Conservation (phyloP, 768 basidiomycete species). For the Cystobasidium onofrii region DNA sequence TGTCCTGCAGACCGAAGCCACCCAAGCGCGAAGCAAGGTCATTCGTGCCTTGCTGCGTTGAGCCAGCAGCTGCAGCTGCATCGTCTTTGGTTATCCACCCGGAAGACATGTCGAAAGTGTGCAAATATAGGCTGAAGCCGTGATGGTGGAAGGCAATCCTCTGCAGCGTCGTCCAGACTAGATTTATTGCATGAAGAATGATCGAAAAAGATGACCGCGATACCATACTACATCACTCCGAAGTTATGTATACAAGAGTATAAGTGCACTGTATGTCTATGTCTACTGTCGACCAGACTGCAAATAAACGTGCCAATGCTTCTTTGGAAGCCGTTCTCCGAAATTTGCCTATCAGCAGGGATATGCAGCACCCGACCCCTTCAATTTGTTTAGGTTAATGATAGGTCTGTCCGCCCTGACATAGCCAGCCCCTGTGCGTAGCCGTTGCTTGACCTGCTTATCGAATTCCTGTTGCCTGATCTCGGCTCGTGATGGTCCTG, state of each 20-base stretch:
- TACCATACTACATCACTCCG: no score
- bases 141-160: background rate
- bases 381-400: slow-evolving; percentile 13
- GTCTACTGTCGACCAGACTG: no score
- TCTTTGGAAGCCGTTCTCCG: no score
- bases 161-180: background rate
- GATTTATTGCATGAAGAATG: background rate
- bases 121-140: background rate
- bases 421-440: slow-evolving; percentile 29
- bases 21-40: slow-evolving; percentile 20
- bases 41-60: background rate
- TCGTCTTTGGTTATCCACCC: background rate
- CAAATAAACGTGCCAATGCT: no score
- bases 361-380: slow-evolving; percentile 5
- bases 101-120: background rate
- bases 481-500: slow-evolving; percentile 50
- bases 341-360: background rate
- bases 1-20: slow-evolving; percentile 14
- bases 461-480: slow-evolving; percentile 56
- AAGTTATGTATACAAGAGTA: background rate
- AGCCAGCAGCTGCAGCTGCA: background rate
- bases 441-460: slow-evolving; percentile 55
- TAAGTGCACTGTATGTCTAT: no score
- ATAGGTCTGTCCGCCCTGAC: slow-evolving; percentile 11
- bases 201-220: background rate